Evolutionary conservation across 345 rosid genomes (phyloP).

Genomic region (Dipteronia dyeriana): DNA sequence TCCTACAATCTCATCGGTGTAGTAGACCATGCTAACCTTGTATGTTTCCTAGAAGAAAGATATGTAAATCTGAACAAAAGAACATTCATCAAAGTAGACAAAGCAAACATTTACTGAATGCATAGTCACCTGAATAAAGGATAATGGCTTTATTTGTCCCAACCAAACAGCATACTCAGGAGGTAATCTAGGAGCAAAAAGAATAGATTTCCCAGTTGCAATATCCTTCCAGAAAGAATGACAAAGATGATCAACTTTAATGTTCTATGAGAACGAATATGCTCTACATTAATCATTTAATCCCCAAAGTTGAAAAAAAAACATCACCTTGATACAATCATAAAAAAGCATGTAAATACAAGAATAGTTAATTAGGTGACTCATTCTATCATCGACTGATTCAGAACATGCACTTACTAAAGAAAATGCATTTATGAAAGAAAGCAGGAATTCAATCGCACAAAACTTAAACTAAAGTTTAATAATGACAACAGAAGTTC

Average conservation of each 20-base stretch:
- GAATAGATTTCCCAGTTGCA: slow-evolving; percentile 72
- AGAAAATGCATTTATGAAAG: not conserved
- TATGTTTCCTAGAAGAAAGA: slow-evolving; percentile 63
- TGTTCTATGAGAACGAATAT: not conserved
- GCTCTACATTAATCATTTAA: not conserved
- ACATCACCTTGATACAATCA: not conserved
- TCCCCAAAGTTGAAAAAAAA: not conserved
- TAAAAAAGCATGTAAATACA: not conserved
- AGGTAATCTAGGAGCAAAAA: slow-evolving; percentile 81
- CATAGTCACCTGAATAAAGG: slow-evolving; percentile 59
- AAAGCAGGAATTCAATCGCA: not conserved
- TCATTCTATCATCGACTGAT: slow-evolving; percentile 1
- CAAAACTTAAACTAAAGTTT: not conserved
- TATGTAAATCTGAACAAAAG: slow-evolving; percentile 11
- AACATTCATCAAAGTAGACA: slow-evolving; percentile 15
- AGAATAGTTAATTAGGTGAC: not conserved
- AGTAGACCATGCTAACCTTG: slow-evolving; percentile 63
- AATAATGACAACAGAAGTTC: not conserved
- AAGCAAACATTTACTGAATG: slow-evolving; percentile 6
- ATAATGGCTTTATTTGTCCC: slow-evolving; percentile 75
- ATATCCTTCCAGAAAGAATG: slow-evolving; percentile 57
- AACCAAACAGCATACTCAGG: slow-evolving; percentile 89
- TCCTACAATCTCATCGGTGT: slow-evolving; percentile 69
- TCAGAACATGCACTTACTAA: not conserved
- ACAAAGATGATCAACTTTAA: slow-evolving; percentile 7